Evolutionary conservation across 352 stramenopile genomes (phyloP).

Genomic region (Aphanomyces invadans): DNA sequence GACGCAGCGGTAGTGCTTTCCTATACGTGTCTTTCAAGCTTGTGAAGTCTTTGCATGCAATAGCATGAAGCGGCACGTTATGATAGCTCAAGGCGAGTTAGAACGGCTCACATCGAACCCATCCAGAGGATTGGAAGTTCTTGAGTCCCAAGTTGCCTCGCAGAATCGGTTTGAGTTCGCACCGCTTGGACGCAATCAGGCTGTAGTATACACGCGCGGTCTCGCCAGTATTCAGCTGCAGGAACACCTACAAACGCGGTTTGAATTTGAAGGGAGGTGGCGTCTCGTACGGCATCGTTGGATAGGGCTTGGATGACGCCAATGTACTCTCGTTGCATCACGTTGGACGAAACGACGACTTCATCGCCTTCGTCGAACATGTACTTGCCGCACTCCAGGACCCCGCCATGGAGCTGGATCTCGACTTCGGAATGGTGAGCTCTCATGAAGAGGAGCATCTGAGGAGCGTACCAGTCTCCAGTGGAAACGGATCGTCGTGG

Average conservation of each 20-base stretch:
- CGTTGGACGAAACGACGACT: slow-evolving; percentile 50
- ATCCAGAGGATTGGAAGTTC: slow-evolving; percentile 16
- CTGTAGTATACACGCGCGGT: slow-evolving; percentile 6
- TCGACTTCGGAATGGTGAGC: not conserved
- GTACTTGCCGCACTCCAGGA: slow-evolving; percentile 57
- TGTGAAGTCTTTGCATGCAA: no score
- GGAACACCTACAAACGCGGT: not conserved
- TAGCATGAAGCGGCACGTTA: not conserved
- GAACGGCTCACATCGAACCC: slow-evolving; percentile 19
- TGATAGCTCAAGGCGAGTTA: slow-evolving; percentile 4
- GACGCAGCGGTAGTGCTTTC: no score
- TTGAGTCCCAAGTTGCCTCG: slow-evolving; percentile 19
- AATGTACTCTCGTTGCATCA: slow-evolving; percentile 66
- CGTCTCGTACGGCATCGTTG: slow-evolving; percentile 53
- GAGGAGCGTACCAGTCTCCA: slow-evolving; percentile 30
- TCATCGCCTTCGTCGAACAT: slow-evolving; percentile 78
- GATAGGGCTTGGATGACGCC: slow-evolving; percentile 68
- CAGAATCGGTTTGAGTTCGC: slow-evolving; percentile 12
- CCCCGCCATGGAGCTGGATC: slow-evolving; percentile 39
- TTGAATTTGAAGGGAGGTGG: no score
- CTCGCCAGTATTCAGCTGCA: slow-evolving; percentile 15
- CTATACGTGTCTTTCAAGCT: no score
- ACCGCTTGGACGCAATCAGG: not conserved
- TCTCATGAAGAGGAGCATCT: not conserved
- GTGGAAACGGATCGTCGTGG: not conserved